Conservation (phyloP, 2,329 filamentous ascomycete genomes). For the Nakataea oryzae region DNA sequence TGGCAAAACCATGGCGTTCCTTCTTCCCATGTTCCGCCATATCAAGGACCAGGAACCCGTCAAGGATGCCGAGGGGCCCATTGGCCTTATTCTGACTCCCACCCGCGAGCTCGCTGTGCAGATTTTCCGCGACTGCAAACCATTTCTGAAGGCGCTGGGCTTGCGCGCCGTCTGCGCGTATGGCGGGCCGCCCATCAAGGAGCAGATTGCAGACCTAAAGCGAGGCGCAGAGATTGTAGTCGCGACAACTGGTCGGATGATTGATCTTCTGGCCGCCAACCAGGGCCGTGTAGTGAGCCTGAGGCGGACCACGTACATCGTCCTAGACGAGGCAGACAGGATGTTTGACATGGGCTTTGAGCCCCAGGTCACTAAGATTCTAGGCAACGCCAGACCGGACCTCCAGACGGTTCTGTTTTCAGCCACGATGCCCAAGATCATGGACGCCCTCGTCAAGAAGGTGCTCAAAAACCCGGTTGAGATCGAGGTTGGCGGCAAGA, state of each 20-base stretch:
- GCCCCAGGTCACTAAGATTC: slow-evolving; percentile 94
- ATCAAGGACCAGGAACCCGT: slow-evolving; percentile 86
- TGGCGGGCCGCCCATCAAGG: slow-evolving; percentile 89
- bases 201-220: slow-evolving; percentile 94
- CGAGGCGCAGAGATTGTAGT: slow-evolving; percentile 91
- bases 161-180: slow-evolving; percentile 87
- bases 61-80: slow-evolving; percentile 75
- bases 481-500: slow-evolving; percentile 83
- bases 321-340: slow-evolving; percentile 92
- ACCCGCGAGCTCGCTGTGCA: slow-evolving; percentile 90
- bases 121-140: slow-evolving; percentile 89
- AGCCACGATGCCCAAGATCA: slow-evolving; percentile 88
- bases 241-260: slow-evolving; percentile 89
- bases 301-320: slow-evolving; percentile 80
- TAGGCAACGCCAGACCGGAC: slow-evolving; percentile 83
- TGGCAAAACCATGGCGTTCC: slow-evolving; percentile 91
- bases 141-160: slow-evolving; percentile 78
- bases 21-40: slow-evolving; percentile 94
- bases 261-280: slow-evolving; percentile 89
- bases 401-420: slow-evolving; percentile 93
- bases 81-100: slow-evolving; percentile 84
- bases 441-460: slow-evolving; percentile 85
- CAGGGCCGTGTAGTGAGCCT: slow-evolving; percentile 90
- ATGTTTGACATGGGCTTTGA: slow-evolving; percentile 99
- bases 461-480: slow-evolving; percentile 77